Evolutionary conservation across 169 alveolate species (phyloP).

Genomic region (Eimeria falciformis): DNA sequence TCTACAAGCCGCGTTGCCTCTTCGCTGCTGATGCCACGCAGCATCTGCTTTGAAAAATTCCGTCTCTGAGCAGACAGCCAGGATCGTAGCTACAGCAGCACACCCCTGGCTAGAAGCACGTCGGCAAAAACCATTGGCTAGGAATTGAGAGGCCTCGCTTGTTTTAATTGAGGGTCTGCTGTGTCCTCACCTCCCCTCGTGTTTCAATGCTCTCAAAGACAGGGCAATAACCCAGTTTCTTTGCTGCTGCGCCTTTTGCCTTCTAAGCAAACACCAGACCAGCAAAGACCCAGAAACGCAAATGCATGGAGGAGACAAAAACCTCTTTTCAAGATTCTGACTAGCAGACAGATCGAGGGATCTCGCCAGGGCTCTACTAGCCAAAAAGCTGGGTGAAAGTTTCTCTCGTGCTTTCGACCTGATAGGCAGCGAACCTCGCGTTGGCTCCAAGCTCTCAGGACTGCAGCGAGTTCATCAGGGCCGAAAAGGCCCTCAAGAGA

Average conservation of each 20-base stretch:
- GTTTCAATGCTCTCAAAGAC: background rate
- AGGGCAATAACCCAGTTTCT: background rate
- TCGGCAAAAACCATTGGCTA: no score
- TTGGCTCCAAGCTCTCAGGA: background rate
- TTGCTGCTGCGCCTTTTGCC: background rate
- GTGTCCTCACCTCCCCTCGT: background rate
- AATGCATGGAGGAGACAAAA: no score
- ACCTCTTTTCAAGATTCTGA: no score
- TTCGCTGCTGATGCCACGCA: background rate
- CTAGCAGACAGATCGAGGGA: no score
- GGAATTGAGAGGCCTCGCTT: background rate
- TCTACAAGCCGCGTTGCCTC: background rate
- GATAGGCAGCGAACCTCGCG: background rate
- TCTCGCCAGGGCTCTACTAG: no score
- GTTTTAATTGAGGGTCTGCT: background rate
- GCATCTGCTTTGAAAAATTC: background rate
- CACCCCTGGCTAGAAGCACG: background rate
- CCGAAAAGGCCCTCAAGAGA: background rate
- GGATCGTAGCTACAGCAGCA: background rate
- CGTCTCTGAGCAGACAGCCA: background rate
- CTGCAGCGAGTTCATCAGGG: background rate
- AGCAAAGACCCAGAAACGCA: no score
- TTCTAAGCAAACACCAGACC: background rate
- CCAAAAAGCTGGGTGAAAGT: background rate
- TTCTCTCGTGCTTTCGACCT: background rate